Base-by-base conservation (phyloP, 106 monocot genomes). In the Ottelia alismoides region DNA sequence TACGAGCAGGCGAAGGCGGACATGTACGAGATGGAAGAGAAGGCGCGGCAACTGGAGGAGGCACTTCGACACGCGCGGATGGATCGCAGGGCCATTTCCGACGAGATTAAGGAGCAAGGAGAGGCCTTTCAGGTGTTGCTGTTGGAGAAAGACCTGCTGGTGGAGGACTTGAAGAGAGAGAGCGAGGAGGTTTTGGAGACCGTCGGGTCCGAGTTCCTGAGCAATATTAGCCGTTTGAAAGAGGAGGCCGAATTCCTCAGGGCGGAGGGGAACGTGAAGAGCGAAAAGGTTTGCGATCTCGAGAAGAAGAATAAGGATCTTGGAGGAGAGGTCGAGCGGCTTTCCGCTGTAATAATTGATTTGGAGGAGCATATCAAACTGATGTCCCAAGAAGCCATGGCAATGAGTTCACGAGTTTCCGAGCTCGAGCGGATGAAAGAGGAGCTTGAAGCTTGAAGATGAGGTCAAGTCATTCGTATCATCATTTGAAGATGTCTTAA, bases 81-180 rank as follows among this genome's bases (percentile, higher is more conserved):
- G 3, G 2, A 0, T 26, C 27, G 49, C 30, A 21, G 7, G 45
- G 47, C 40, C 12, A 5, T 49, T 49, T 3, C 7, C 3, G 48
- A 49, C 19, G 48, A 49, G 48, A 10, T 12, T 4, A 49, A 20
- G 20, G 48, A 49, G 48, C 48, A 3, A 49, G 48, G 19, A 17
- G 48, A 5, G 19, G 48, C 48, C 3, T 20, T 49, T n/a, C 3
- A 49, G 7, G 3, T n/a, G 48, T 20, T 12, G 20, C 20, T 20
- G 20, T 43, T 19, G 19, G 27, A 10, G 16, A 56, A 30, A 6
- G 2, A 20, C 0, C 2, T 14, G 1, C 32, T 68, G 28, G 53
- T 62, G 25, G 26, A 22, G 28, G 66, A 72, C 24, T 21, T 32
- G 20, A 30, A 24, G 32, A 58, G 16, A 20, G 57, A 49, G 48